phyloP scores from a whole-genome alignment of 768 basidiomycete genomes.

The Fistulinella prunicolor region DNA sequence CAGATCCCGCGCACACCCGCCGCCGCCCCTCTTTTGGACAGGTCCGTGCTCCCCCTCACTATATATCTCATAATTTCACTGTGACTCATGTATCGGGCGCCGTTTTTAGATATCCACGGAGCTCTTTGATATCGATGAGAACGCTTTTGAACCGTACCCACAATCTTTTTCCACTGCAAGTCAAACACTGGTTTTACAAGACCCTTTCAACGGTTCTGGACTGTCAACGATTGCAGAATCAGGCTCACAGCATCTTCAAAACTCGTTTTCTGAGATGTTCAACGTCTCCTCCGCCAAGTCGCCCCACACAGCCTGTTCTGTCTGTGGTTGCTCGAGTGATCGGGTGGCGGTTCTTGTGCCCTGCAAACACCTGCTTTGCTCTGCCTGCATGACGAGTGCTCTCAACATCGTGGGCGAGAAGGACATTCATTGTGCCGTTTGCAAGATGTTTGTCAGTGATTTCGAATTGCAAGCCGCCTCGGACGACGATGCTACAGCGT shows the following conservation, averaged over 20 bases:
- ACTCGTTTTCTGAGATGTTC: conserved; percentile 25
- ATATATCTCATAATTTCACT: conserved; percentile 8
- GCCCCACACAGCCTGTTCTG: conserved; percentile 48
- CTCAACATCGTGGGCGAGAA: conserved; percentile 90
- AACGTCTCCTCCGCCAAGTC: conserved; percentile 8
- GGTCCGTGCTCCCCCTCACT: conserved; percentile 28
- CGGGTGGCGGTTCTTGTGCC: conserved; percentile 67
- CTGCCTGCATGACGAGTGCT: conserved; percentile 78
- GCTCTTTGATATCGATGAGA: conserved; percentile 75
- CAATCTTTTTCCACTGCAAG: conserved; percentile 34
- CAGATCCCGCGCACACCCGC: conserved; percentile 61
- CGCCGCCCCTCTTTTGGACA: conserved; percentile 41
- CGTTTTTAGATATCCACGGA: conserved; percentile 45
- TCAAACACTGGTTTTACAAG: conserved; percentile 38
- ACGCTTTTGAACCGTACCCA: conserved; percentile 53
- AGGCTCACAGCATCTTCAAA: conserved; percentile 22
- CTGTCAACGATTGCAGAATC: conserved; percentile 34
- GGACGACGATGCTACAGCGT: conserved; percentile 25
- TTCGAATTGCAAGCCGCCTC: conserved; percentile 49
- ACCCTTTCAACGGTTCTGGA: conserved; percentile 40
- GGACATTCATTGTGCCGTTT: conserved; percentile 82
- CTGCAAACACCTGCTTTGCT: conserved; percentile 74
- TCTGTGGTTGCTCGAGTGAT: conserved; percentile 51
- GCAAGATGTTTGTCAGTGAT: conserved; percentile 64
- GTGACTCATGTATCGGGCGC: conserved; percentile 15